A percentile compares a stretch with the other conserved stretches of the same genome.
Conservation (phyloP, 306 rosid genomes). For the Cicer pinnatifidum region DNA sequence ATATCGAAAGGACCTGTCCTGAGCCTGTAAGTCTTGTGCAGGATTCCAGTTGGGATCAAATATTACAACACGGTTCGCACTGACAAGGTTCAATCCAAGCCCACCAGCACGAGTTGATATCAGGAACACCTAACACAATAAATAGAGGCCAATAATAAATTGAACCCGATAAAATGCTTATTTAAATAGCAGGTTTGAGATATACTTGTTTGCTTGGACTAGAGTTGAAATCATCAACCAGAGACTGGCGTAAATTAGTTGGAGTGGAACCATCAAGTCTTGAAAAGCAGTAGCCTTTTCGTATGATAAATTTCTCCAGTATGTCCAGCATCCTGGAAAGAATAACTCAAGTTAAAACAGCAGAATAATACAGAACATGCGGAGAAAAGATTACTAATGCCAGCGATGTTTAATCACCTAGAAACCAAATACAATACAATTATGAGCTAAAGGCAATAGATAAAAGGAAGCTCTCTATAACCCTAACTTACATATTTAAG, state of each 20-base stretch:
- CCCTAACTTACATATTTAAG: background rate
- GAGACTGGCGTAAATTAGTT: conserved; percentile 75
- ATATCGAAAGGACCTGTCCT: conserved; percentile 91
- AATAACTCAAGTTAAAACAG: conserved; percentile 46
- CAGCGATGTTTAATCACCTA: conserved; percentile 20
- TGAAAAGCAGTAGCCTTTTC: conserved; percentile 88
- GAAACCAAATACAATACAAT: conserved; percentile 13
- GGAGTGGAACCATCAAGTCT: conserved; percentile 98
- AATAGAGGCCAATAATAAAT: conserved; percentile 26
- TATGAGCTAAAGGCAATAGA: conserved; percentile 23
- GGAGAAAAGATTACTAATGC: conserved; percentile 29
- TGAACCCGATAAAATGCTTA: conserved; percentile 30
- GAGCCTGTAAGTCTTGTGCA: conserved; percentile 95
- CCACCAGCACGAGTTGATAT: conserved; percentile 98
- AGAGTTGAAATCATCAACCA: conserved; percentile 86
- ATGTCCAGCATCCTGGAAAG: conserved; percentile 87
- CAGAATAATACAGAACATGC: conserved; percentile 16
- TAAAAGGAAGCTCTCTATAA: conserved; percentile 5
- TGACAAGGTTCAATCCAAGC: conserved; percentile 95
- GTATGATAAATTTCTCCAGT: conserved; percentile 84
- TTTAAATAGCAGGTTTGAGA: conserved; percentile 38
- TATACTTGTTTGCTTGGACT: conserved; percentile 92
- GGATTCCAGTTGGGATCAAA: conserved; percentile 99
- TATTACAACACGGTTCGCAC: conserved; percentile 93
- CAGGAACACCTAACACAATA: conserved; percentile 73